Base-by-base conservation (phyloP, 2,329 filamentous ascomycete species). In the Juglanconis sp. region DNA sequence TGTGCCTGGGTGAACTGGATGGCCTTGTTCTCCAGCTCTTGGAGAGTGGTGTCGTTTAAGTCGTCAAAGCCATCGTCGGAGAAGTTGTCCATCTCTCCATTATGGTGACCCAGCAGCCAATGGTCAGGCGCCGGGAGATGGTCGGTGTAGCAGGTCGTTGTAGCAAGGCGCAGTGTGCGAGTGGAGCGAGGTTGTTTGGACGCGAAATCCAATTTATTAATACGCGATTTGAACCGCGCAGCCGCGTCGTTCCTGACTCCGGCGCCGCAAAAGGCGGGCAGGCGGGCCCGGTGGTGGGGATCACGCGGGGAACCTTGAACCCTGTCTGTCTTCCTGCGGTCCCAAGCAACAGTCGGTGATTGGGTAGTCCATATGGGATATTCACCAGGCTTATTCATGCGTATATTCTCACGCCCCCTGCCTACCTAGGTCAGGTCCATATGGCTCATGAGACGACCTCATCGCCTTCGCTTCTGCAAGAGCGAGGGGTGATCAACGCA, bases 41-140 rank as follows among this genome's bases (percentile, higher is more conserved):
- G 78, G 3, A 89, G 74, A 51, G 77, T 77, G 64, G 81, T 79
- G 63, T 81, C 77, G 64, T 85, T 82, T 47, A 89, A 74, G 46
- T 81, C 78, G 70, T 89, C 85, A 66, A 89, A 78, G 62, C 80
- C 85, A 69, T 87, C 86, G 69, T 88, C 86, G 61, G 80, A 84
- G 69, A 86, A 88, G 63, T 84, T 81, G 74, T 87, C 84, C 74
- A 81, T 81, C n/a, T 42, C 40, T 49, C 58, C 57, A 57, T 57
- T 24, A n/a, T 24, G 24, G 2, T 48, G 51, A 35, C 49, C 44
- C 50, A 36, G 42, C 24, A 50, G 30, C 53, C 36, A 42, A 4
- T 42, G 10, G 38, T 42, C 38, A 15, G 38, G 38, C 38, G n/a
- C 38, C 31, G 11, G 30, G 36, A 48, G 35, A 24, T 24, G 24